Evolutionary conservation across 148 eudicot genomes (phyloP).

Genomic region (Cornus kousa): DNA sequence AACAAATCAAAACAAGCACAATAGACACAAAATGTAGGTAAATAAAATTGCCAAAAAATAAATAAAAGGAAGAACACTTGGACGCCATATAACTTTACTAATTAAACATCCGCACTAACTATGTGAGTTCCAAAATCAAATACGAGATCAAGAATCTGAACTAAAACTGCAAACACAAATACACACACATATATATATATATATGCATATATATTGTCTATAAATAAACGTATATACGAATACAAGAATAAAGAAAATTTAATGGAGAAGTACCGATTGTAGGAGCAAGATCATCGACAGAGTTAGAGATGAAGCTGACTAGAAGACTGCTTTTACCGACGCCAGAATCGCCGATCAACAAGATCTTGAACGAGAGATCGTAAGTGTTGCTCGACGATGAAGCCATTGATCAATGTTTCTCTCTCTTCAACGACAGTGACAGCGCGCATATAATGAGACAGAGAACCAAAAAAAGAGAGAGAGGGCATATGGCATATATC

Average conservation of each 20-base stretch:
- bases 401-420: conserved; percentile 17
- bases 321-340: conserved; percentile 75
- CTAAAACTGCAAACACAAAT: not conserved
- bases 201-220: too few species aligned
- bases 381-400: conserved; percentile 36
- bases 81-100: not conserved
- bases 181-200: not conserved
- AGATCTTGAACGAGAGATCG: conserved; percentile 70
- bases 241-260: not conserved
- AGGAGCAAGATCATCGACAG: conserved; percentile 68
- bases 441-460: not conserved
- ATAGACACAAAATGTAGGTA: not conserved
- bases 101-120: not conserved
- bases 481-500: not conserved
- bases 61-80: not conserved
- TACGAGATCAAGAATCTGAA: not conserved
- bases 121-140: not conserved
- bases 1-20: not conserved
- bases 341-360: conserved; percentile 68
- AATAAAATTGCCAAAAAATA: not conserved
- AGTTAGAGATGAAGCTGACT: conserved; percentile 61
- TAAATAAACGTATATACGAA: not conserved
- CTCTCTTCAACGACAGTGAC: conserved; percentile 6
- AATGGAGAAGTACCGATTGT: conserved; percentile 56
- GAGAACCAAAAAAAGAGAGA: not conserved